A percentile compares a stretch with the other conserved stretches of the same genome.
Evolutionary conservation across 163 green algal species (phyloP).

Genomic region (Smithsoniella earleae): DNA sequence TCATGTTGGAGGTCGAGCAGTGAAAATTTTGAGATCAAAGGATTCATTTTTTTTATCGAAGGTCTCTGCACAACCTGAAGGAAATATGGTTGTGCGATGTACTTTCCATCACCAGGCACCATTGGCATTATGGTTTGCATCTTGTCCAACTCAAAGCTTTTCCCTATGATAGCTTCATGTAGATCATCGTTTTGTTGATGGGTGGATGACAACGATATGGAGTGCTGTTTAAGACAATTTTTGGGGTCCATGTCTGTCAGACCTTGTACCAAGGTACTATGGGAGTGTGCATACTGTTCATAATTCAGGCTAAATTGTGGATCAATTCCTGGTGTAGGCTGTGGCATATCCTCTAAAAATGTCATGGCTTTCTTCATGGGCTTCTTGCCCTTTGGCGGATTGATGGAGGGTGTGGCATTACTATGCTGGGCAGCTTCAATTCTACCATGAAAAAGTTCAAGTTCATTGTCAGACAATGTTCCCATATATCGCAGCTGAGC

Average conservation of each 20-base stretch:
- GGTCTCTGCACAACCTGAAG: background rate
- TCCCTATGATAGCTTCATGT: slow-evolving; percentile 4
- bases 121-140: background rate
- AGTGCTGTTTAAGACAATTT: too few relatives aligned
- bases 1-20: background rate
- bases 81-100: background rate
- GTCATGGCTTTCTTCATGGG: background rate
- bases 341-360: background rate
- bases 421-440: background rate
- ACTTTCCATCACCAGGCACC: background rate
- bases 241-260: background rate
- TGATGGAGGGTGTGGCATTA: background rate
- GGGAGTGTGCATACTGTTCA: background rate
- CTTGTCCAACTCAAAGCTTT: slow-evolving; percentile 4
- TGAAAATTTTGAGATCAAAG: background rate
- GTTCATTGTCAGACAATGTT: background rate
- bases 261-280: background rate
- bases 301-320: background rate
- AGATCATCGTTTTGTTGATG: background rate
- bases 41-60: slow-evolving; percentile 16
- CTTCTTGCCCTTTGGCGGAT: slow-evolving; percentile 2
- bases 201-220: too few relatives aligned
- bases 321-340: background rate
- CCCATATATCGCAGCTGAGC: slow-evolving; percentile 2
- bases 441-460: background rate